phyloP scores from a whole-genome alignment of 164 flowering plant genomes.

The Euptelea pleiosperma region DNA sequence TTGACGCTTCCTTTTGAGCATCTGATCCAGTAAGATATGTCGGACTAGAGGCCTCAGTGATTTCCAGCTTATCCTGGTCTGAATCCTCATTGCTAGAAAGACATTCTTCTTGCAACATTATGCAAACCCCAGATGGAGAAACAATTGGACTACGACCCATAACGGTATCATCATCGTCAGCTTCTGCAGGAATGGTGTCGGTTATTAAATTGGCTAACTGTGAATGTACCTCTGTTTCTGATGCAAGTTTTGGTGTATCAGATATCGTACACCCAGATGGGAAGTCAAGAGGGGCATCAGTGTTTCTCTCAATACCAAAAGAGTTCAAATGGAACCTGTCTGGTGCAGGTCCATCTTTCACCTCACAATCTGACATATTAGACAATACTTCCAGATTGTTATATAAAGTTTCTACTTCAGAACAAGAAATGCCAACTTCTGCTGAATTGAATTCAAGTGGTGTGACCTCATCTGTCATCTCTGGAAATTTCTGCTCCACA shows the following conservation, averaged over 20 bases:
- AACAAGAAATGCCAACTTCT: conserved; percentile 19
- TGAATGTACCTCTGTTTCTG: conserved; percentile 10
- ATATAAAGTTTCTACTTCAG: conserved; percentile 15
- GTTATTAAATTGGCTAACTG: conserved; percentile 14
- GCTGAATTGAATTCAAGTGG: conserved; percentile 20
- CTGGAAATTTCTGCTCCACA: conserved; percentile 18
- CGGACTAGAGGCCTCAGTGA: conserved; percentile 13
- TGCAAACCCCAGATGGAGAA: conserved; percentile 18
- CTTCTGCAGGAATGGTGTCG: conserved; percentile 8
- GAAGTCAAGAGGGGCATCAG: conserved; percentile 16
- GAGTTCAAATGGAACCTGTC: conserved; percentile 8
- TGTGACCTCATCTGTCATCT: conserved; percentile 18
- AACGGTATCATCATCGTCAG: conserved; percentile 3
- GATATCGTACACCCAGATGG: conserved; percentile 6
- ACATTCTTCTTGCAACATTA: conserved; percentile 16
- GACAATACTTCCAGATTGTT: conserved; percentile 16
- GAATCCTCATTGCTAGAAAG: conserved; percentile 8
- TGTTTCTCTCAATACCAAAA: conserved; percentile 9
- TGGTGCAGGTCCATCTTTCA: conserved; percentile 8
- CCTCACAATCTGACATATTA: conserved; percentile 13
- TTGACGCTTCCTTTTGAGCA: conserved; percentile 14
- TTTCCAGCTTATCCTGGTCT: conserved; percentile 11
- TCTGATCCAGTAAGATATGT: conserved; percentile 13
- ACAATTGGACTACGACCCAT: conserved; percentile 4
- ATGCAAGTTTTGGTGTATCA: conserved; percentile 2